These are phyloP conservation scores for Hydnum rufescens DNA, from an alignment of 768 basidiomycete genomes.

Conservation along the genomic window DNA sequence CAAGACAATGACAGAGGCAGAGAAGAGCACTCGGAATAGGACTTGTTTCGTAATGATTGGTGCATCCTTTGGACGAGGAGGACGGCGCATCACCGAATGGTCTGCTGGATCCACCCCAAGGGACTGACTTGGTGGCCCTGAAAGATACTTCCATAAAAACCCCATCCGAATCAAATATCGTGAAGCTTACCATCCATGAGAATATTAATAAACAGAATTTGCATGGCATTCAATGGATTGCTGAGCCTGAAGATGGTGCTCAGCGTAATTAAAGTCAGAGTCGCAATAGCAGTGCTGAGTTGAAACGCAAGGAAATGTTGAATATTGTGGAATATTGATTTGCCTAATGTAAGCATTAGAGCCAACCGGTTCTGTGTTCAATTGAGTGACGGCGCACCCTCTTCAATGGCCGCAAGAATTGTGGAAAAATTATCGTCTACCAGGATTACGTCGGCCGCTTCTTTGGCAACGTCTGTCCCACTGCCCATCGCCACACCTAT, in stretches of 20 bases:
- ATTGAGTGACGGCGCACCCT: constrained; percentile 30
- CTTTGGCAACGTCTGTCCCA: constrained; percentile 97
- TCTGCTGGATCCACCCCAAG: constrained; percentile 95
- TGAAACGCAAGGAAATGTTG: constrained; percentile 97
- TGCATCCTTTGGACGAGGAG: constrained; percentile 82
- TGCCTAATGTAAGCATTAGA: constrained; percentile 32
- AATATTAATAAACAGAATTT: constrained; percentile 98
- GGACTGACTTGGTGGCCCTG: constrained; percentile 86
- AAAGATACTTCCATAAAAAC: constrained; percentile 1
- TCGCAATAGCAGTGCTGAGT: constrained; percentile 91
- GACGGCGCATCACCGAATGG: constrained; percentile 76
- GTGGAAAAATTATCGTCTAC: constrained; percentile 96
- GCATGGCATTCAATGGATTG: constrained; percentile 94
- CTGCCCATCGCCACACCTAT: constrained; percentile 97
- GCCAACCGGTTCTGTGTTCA: neutral
- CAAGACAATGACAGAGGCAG: constrained; percentile 74
- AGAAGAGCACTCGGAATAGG: constrained; percentile 70
- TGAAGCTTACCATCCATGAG: constrained; percentile 72
- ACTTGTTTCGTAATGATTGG: constrained; percentile 63
- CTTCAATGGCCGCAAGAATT: constrained; percentile 83
- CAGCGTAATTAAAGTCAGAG: constrained; percentile 83
- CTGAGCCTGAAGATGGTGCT: constrained; percentile 77
- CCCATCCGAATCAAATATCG: neutral
- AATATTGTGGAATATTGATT: constrained; percentile 98
- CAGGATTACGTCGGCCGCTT: constrained; percentile 90